These are phyloP conservation scores for Penicillium cataractarum DNA, from an alignment of 495 filamentous ascomycete genomes.

Conservation along the genomic window DNA sequence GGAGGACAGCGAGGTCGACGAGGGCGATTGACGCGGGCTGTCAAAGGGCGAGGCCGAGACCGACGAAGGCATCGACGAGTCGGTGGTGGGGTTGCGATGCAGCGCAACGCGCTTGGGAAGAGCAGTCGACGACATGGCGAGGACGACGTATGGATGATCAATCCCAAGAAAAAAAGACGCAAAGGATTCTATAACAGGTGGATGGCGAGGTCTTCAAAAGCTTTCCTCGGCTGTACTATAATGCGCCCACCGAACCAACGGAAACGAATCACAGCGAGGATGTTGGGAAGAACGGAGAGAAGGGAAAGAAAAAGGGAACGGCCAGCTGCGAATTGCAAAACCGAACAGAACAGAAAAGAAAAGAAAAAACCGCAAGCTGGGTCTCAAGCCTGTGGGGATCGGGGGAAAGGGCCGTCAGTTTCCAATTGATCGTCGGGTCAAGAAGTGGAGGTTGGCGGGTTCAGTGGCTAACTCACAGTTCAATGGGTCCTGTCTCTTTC, in stretches of 20 bases:
- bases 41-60: slow-evolving; percentile 66
- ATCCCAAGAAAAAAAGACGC: neutral
- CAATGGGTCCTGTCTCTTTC: neutral
- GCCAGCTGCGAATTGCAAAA: slow-evolving; percentile 1
- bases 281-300: slow-evolving; percentile 7
- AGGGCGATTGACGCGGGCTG: slow-evolving; percentile 76
- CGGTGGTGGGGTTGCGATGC: slow-evolving; percentile 51
- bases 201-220: neutral
- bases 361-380: neutral
- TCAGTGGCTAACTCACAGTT: slow-evolving; percentile 4
- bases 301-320: neutral
- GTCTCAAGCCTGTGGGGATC: neutral
- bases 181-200: neutral
- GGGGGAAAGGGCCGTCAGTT: neutral
- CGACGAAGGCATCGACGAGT: slow-evolving; percentile 65
- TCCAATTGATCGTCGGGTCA: slow-evolving; percentile 4
- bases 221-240: slow-evolving; percentile 9
- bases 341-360: slow-evolving; percentile 1
- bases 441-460: neutral
- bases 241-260: slow-evolving; percentile 13
- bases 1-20: slow-evolving; percentile 89
- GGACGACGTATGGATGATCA: slow-evolving; percentile 4
- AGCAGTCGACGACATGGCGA: slow-evolving; percentile 61
- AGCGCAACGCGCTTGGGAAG: slow-evolving; percentile 58
- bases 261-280: slow-evolving; percentile 5